phyloP scores from a whole-genome alignment of 345 rosid species.

The Iberis pinnata region DNA sequence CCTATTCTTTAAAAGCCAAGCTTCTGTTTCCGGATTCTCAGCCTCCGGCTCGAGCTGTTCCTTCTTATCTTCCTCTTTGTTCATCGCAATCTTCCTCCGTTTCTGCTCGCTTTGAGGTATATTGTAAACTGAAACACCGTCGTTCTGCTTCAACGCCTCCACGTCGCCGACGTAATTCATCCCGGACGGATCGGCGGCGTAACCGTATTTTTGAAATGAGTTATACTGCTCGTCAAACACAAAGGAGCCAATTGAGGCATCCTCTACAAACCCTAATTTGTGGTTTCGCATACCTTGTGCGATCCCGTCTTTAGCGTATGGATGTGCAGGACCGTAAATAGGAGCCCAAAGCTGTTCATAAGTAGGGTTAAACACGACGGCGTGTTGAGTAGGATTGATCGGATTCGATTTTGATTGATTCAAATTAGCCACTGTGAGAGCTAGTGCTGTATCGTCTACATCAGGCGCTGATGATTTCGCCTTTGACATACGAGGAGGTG shows the following conservation, averaged over 20 bases:
- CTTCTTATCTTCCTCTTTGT: constrained; percentile 35
- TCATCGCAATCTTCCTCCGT: constrained; percentile 56
- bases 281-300: constrained; percentile 97
- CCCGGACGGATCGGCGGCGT: constrained; percentile 85
- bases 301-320: constrained; percentile 88
- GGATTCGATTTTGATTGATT: constrained; percentile 48
- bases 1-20: constrained; percentile 74
- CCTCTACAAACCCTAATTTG: constrained; percentile 93
- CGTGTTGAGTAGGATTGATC: constrained; percentile 74
- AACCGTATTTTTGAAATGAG: constrained; percentile 81
- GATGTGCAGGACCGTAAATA: constrained; percentile 75
- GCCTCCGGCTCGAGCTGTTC: constrained; percentile 41
- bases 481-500: constrained; percentile 64
- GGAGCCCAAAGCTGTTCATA: constrained; percentile 95
- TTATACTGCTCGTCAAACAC: constrained; percentile 89
- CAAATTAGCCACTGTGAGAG: constrained; percentile 63
- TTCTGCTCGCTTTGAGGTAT: constrained; percentile 81
- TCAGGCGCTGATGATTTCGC: constrained; percentile 81
- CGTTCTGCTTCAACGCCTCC: constrained; percentile 52
- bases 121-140: constrained; percentile 68
- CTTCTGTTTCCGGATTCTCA: constrained; percentile 74
- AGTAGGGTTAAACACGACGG: constrained; percentile 67
- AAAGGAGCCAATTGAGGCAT: constrained; percentile 77
- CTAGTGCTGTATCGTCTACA: constrained; percentile 86
- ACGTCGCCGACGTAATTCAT: constrained; percentile 71